Percentiles rank a stretch among this genome's conserved stretches.
These are phyloP conservation scores for Hibiscus syriacus DNA, from an alignment of 345 rosid genomes.

Conservation along the genomic window DNA sequence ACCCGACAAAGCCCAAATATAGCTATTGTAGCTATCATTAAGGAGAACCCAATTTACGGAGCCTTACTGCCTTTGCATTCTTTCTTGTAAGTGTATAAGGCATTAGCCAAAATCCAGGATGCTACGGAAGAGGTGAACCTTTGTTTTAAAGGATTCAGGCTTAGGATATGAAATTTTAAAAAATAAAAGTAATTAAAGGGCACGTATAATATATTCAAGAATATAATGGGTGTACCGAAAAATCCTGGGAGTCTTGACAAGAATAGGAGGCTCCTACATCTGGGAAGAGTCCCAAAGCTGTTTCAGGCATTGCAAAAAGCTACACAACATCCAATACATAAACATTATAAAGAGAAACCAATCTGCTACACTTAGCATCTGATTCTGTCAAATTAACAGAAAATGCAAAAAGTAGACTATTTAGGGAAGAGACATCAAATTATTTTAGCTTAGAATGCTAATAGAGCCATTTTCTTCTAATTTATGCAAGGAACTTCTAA, in stretches of 20 bases:
- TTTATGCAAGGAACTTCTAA: neutral
- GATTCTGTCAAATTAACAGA: neutral
- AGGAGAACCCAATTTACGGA: neutral
- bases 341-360: neutral
- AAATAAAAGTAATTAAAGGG: neutral
- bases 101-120: too few relatives aligned
- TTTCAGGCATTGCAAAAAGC: conserved; percentile 25
- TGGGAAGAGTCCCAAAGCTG: conserved; percentile 80
- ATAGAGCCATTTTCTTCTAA: neutral
- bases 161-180: neutral
- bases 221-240: conserved; percentile 42
- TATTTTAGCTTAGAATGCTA: neutral
- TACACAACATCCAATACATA: conserved; percentile 22
- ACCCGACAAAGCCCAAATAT: neutral
- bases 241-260: conserved; percentile 84
- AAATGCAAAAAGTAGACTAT: neutral
- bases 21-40: neutral
- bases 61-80: too few relatives aligned
- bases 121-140: neutral
- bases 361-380: neutral
- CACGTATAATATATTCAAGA: neutral
- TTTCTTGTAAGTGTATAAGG: too few relatives aligned
- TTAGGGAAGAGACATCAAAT: neutral
- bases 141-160: neutral
- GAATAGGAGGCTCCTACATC: conserved; percentile 79